phyloP scores from a whole-genome alignment of 148 eudicot species.

The Limonium bicolor region DNA sequence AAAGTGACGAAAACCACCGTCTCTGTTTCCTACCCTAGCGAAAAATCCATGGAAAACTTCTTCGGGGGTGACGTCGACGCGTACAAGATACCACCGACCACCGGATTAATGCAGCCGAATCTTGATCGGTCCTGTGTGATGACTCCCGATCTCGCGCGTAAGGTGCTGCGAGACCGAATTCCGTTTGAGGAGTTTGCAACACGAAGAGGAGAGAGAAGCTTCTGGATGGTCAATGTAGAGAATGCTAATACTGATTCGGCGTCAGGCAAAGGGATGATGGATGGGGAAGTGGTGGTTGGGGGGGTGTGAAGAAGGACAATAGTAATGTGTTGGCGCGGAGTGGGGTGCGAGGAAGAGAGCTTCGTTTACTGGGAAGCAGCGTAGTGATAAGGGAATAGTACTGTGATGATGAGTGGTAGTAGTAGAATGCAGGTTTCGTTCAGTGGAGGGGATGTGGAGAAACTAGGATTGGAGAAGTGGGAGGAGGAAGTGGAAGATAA shows the following conservation, averaged over 20 bases:
- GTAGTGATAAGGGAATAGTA: neutral
- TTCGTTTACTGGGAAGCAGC: constrained; percentile 26
- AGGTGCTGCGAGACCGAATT: constrained; percentile 33
- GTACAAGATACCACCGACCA: neutral
- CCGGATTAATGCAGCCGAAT: constrained; percentile 35
- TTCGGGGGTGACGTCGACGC: constrained; percentile 14
- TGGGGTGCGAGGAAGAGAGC: constrained; percentile 56
- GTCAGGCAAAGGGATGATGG: neutral
- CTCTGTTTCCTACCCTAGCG: constrained; percentile 59
- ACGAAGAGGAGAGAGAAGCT: constrained; percentile 27
- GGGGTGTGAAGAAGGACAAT: constrained; percentile 5
- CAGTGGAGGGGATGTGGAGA: too few relatives aligned
- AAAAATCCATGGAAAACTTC: constrained; percentile 24
- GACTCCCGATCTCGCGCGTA: constrained; percentile 31
- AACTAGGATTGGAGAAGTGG: constrained; percentile 6
- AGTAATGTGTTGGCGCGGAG: too few relatives aligned
- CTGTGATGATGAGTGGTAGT: constrained; percentile 2
- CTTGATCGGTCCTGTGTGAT: constrained; percentile 47
- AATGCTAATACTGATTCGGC: neutral
- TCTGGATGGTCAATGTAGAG: constrained; percentile 33
- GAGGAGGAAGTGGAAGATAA: constrained; percentile 4
- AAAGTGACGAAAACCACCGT: constrained; percentile 34
- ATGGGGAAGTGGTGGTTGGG: constrained; percentile 12
- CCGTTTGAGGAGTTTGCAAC: constrained; percentile 33
- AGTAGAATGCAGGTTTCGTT: too few relatives aligned